Conservation (phyloP, 768 basidiomycete genomes). For the Calocybe gangraenosa region DNA sequence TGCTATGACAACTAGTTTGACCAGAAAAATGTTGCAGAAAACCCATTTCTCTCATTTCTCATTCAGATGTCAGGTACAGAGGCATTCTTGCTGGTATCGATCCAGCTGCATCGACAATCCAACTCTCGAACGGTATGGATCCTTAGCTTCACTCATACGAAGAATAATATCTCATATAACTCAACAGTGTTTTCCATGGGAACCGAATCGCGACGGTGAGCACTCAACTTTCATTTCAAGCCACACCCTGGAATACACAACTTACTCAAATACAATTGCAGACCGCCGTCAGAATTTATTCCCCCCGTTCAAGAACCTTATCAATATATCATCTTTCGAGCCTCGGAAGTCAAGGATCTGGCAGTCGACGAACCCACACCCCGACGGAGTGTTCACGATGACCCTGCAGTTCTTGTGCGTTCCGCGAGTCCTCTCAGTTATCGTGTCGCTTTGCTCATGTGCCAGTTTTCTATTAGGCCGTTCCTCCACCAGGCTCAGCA, state of each 20-base stretch:
- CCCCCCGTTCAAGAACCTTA: constrained; percentile 82
- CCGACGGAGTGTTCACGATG: constrained; percentile 68
- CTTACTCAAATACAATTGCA: constrained; percentile 19
- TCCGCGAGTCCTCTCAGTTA: constrained; percentile 11
- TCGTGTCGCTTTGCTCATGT: not conserved
- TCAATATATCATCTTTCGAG: constrained; percentile 88
- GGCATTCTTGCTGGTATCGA: constrained; percentile 87
- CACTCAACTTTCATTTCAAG: not conserved
- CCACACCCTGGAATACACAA: not conserved
- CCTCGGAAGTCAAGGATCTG: constrained; percentile 87
- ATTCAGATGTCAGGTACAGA: constrained; percentile 87
- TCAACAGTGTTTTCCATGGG: constrained; percentile 80
- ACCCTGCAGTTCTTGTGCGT: constrained; percentile 70
- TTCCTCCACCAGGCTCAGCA: constrained; percentile 11
- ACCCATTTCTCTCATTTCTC: constrained; percentile 86
- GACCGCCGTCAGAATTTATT: constrained; percentile 74
- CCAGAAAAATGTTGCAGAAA: too few relatives aligned
- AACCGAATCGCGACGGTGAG: constrained; percentile 79
- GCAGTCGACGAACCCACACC: constrained; percentile 69
- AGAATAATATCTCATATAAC: not conserved
- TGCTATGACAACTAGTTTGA: constrained; percentile 69
- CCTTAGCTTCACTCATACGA: not conserved
- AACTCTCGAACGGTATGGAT: constrained; percentile 74
- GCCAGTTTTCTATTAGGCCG: constrained; percentile 4
- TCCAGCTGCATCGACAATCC: constrained; percentile 80